phyloP scores from a whole-genome alignment of 768 basidiomycete genomes.

The Termitomyces sp. region DNA sequence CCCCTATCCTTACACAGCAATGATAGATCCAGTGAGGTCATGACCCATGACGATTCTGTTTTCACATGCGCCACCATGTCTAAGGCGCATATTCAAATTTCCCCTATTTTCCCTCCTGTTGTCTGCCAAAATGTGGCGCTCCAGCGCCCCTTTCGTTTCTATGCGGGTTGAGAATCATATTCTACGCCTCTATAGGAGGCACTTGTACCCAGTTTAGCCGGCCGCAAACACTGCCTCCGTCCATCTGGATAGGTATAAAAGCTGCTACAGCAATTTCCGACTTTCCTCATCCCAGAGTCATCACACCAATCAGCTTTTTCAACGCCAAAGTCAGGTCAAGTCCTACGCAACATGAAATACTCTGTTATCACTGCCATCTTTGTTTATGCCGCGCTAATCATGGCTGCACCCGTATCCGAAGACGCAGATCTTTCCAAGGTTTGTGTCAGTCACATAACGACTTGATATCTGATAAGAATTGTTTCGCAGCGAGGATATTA shows the following conservation, averaged over 20 bases:
- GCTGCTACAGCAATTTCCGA: neutral
- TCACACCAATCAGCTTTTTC: no score
- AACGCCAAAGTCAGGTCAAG: no score
- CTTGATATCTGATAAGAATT: neutral
- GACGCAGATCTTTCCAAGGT: neutral
- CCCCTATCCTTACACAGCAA: neutral
- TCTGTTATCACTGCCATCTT: neutral
- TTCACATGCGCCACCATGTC: neutral
- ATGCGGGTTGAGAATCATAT: neutral
- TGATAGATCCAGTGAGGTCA: neutral
- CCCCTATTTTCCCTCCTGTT: neutral
- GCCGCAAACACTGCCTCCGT: neutral
- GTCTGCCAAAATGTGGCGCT: neutral
- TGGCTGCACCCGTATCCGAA: neutral
- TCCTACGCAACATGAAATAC: no score
- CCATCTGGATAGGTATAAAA: neutral
- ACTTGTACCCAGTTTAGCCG: neutral
- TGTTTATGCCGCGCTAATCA: neutral
- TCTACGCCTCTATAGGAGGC: neutral
- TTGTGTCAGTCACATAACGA: neutral
- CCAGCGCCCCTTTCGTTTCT: neutral
- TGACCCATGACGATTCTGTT: neutral
- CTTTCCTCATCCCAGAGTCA: neutral
- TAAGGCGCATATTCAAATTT: neutral
- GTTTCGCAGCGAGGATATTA: neutral